These are phyloP conservation scores for Colletotrichum magnum DNA, from an alignment of 2,329 filamentous ascomycete genomes.

Conservation along the genomic window DNA sequence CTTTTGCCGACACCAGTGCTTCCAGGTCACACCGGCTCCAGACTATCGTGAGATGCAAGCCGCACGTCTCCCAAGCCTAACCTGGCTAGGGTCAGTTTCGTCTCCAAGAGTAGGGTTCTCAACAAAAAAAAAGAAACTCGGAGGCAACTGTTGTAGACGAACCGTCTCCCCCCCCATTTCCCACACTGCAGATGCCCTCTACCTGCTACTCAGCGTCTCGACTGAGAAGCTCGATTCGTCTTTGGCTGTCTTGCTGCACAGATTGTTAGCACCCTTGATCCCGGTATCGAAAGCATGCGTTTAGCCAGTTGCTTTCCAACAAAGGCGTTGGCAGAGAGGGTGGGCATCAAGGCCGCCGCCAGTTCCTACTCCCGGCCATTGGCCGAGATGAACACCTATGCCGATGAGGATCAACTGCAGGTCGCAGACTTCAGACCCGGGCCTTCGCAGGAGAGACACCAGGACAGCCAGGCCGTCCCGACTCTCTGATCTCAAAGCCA, in stretches of 20 bases:
- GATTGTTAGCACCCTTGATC: conserved; percentile 29
- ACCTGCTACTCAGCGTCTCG: conserved; percentile 11
- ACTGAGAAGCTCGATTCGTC: conserved; percentile 4
- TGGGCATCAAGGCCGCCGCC: conserved; percentile 11
- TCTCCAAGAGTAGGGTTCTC: conserved; percentile 33
- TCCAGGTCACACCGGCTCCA: conserved; percentile 30
- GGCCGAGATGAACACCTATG: conserved; percentile 15
- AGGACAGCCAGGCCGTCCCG: conserved; percentile 31
- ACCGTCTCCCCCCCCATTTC: conserved; percentile 5
- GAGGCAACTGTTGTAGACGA: conserved; percentile 5
- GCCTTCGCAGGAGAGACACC: conserved; percentile 33
- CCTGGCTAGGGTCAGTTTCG: conserved; percentile 33
- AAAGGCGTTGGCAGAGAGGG: conserved; percentile 7
- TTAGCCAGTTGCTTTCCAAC: conserved; percentile 12
- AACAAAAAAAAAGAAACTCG: conserved; percentile 39
- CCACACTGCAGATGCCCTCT: conserved; percentile 27
- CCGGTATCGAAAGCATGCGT: conserved; percentile 8
- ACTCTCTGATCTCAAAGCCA: conserved; percentile 28
- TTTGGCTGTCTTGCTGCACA: conserved; percentile 18
- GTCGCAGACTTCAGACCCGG: conserved; percentile 29
- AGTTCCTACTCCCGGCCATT: conserved; percentile 18
- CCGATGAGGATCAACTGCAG: conserved; percentile 26
- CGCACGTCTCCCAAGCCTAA: conserved; percentile 33
- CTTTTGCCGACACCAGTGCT: conserved; percentile 10
- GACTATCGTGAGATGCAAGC: conserved; percentile 34